Evolutionary conservation across 108 stramenopile genomes (phyloP).

Genomic region (Thalassiosira profunda): DNA sequence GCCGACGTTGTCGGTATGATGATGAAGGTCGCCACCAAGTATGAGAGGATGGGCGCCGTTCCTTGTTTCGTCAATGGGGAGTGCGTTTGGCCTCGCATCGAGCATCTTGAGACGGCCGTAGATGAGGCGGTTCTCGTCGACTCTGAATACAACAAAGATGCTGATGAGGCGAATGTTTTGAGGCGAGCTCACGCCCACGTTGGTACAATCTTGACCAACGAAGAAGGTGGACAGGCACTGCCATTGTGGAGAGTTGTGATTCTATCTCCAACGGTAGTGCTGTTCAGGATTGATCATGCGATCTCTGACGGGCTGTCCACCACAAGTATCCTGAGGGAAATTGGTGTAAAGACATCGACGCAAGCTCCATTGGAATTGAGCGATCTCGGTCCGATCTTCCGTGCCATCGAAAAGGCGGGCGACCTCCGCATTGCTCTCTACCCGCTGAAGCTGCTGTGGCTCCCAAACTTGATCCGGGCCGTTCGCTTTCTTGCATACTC

Average conservation of each 20-base stretch:
- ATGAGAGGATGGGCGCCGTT: constrained; percentile 21
- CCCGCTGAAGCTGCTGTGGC: constrained; percentile 24
- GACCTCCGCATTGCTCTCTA: constrained; percentile 12
- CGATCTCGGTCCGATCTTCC: constrained; percentile 9
- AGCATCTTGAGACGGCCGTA: not conserved
- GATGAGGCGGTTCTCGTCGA: constrained; percentile 5
- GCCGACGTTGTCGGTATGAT: constrained; percentile 11
- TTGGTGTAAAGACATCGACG: constrained; percentile 5
- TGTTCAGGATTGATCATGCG: constrained; percentile 19
- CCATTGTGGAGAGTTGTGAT: constrained; percentile 23
- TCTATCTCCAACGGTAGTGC: not conserved
- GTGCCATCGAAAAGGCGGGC: constrained; percentile 7
- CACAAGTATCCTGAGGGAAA: constrained; percentile 4
- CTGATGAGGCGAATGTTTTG: constrained; percentile 1
- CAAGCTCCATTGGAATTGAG: constrained; percentile 1
- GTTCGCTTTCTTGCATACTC: not conserved
- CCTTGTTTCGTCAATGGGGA: constrained; percentile 5
- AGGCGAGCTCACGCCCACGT: constrained; percentile 5
- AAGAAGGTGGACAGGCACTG: constrained; percentile 11
- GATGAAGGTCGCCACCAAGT: constrained; percentile 1
- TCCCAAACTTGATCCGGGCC: constrained; percentile 6
- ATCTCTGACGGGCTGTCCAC: constrained; percentile 20
- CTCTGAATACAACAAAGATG: not conserved
- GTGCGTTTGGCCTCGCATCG: constrained; percentile 10
- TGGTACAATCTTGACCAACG: constrained; percentile 13